Evolutionary conservation across 805 yeast genomes (phyloP).

Genomic region (Clavispora phyllophila): DNA sequence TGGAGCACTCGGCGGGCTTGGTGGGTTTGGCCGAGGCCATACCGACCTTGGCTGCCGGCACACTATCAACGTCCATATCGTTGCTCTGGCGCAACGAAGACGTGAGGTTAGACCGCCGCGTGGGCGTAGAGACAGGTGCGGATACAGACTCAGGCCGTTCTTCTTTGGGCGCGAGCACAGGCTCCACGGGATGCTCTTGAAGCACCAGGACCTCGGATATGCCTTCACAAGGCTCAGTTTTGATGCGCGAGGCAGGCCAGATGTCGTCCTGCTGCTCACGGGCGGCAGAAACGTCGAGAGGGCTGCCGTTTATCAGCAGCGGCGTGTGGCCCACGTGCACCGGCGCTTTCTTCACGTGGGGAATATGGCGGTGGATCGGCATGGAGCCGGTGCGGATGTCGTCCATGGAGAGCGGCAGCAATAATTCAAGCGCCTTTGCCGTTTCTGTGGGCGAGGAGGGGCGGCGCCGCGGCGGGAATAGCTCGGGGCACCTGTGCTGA

Average conservation of each 20-base stretch:
- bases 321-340: slow-evolving; percentile 21
- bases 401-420: slow-evolving; percentile 37
- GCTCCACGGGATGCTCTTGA: too few species aligned
- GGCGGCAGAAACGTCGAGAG: background rate
- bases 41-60: background rate
- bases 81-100: slow-evolving; percentile 7
- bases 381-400: slow-evolving; percentile 24
- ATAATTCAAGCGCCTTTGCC: slow-evolving; percentile 28
- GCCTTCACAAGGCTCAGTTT: slow-evolving; percentile 1
- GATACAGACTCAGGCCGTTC: too few species aligned
- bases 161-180: too few species aligned
- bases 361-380: slow-evolving; percentile 6
- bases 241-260: background rate
- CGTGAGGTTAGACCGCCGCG: slow-evolving; percentile 13
- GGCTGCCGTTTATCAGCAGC: slow-evolving; percentile 24
- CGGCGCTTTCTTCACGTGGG: slow-evolving; percentile 2
- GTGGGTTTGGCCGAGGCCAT: background rate
- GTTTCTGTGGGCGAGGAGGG: slow-evolving; percentile 1
- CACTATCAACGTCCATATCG: background rate
- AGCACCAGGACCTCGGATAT: background rate
- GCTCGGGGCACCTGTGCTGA: slow-evolving; percentile 17
- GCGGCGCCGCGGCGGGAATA: background rate
- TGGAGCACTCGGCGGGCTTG: slow-evolving; percentile 43
- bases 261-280: background rate
- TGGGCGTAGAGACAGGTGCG: background rate